Base-by-base conservation (phyloP, 2,329 filamentous ascomycete genomes). In the Arthrobotrys musiformis region DNA sequence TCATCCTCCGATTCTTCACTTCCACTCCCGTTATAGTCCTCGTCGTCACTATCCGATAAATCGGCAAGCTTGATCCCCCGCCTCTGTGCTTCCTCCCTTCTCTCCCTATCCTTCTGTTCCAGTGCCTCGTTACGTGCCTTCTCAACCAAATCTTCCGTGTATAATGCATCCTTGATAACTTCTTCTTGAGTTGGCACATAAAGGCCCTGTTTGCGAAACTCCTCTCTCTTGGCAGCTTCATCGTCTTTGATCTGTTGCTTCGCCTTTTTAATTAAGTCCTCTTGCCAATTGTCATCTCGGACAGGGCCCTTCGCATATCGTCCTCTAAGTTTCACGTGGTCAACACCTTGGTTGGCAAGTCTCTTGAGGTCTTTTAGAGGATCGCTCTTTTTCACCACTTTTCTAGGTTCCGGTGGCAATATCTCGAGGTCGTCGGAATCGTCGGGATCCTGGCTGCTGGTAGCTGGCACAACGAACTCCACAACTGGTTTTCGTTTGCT, bases 61-160 rank as follows among this genome's bases (percentile, higher is more conserved):
- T 86, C 87, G 28, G 85, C 86, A 4, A 86, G 81, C 22, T 82
- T 81, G 44, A 84, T 83, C 2, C 81, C 84, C 64, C 86, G 84
- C 15, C 83, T 83, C 63, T 84, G 84, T 44, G 86, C 86, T 6
- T 83, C 83, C 66, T 89, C 87, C 81, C 90, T 89, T 84, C 92
- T 94, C 46, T 78, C 77, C 30, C 54, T 79, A 44, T 81, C 90
- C 84, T 99, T 95, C 58, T 89, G 86, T 80, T 91, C 90, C 50
- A 92, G 88, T 1, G 91, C 94, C 82, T 98, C 93, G 78, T 90
- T 87, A 70, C 93, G 88, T 19, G 94, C 94, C 81, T 91, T 93
- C 56, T 94, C 91, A 26, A 98, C 89, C 76, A 98, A 88, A 81
- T 97, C 91, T 80, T 98, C 95, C 11, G 97, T 89, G 74, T 94